Evolutionary conservation across 2,329 filamentous ascomycete species (phyloP), one percentile per base, ranked within the genome.

Genomic region (Phyllosticta paracitricarpa): DNA sequence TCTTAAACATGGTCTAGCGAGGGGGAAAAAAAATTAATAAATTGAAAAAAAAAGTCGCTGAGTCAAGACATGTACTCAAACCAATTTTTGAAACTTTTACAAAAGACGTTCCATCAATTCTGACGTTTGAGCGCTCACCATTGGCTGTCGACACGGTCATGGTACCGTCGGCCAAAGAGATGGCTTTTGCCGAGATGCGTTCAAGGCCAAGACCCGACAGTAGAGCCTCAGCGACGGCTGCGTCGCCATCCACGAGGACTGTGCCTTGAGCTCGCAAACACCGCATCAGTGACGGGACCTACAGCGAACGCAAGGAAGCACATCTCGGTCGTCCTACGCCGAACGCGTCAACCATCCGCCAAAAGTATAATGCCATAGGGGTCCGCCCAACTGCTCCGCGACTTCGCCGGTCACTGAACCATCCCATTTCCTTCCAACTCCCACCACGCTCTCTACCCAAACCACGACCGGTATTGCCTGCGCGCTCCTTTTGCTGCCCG

Each of bases 201-300:
- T 17, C 40, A 48, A 48, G 55, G 54, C 56, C 59, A 57, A 61
- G 59, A 54, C 57, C 56, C 54, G 59, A 30, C 55, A 30, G 54
- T 51, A 61, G 59, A 61, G 59, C 59, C 59, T 61, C 59, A 61
- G 24, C n/a, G 59, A 56, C 12, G 40, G 53, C 30, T 48, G 58
- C 33, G 35, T 52, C 54, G 51, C 5, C 54, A 56, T 22, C 33
- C 40, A 26, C 40, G 26, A 56, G 52, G 33, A 35, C 54, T 24
- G 53, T 33, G 40, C 19, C 35, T 51, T 10, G 17, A n/a, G 40
- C 17, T 48, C 51, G 58, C 58, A 48, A 56, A 40, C 28, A 54
- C 58, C 25, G 58, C 58, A 35, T 33, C 54, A 26, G 54, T 61
- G 53, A 56, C 35, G 19, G 26, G 33, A 48, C 40, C n/a, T 48